Conservation (phyloP, 2,329 filamentous ascomycete species). For the Plectosphaerella cucumerina region DNA sequence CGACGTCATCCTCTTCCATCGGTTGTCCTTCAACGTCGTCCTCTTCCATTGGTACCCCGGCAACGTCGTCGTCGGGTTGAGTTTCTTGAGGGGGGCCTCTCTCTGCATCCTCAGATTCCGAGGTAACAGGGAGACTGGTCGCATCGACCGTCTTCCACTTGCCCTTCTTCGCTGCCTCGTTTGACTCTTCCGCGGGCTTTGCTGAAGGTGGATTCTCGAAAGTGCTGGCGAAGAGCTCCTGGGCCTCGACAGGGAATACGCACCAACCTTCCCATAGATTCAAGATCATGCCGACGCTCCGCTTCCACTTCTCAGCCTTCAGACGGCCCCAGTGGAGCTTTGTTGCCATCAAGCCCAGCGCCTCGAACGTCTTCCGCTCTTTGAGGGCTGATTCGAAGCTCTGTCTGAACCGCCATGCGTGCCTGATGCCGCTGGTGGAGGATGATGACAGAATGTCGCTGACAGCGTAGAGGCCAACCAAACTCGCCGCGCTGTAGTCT, state of each 20-base stretch:
- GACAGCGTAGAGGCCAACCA: conserved; percentile 75
- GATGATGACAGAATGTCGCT: conserved; percentile 75
- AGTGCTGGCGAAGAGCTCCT: conserved; percentile 63
- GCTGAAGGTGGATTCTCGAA: conserved; percentile 66
- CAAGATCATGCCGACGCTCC: conserved; percentile 66
- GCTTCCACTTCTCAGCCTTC: conserved; percentile 79
- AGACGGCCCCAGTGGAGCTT: conserved; percentile 75
- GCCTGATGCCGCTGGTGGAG: conserved; percentile 72
- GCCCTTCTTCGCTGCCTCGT: conserved; percentile 29
- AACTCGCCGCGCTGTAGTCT: conserved; percentile 68
- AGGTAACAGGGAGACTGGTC: conserved; percentile 5
- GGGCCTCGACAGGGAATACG: conserved; percentile 69
- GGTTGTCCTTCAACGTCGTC: conserved; percentile 34
- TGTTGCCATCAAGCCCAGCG: conserved; percentile 69
- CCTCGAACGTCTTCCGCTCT: conserved; percentile 66
- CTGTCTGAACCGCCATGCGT: conserved; percentile 82
- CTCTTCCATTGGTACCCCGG: conserved; percentile 29
- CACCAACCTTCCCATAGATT: conserved; percentile 69
- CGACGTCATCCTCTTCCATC: conserved; percentile 41
- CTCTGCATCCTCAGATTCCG: conserved; percentile 27
- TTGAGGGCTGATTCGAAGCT: conserved; percentile 73
- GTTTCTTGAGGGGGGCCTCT: conserved; percentile 30
- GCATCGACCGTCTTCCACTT: conserved; percentile 50
- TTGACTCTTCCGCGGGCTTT: conserved; percentile 22
- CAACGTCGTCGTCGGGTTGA: conserved; percentile 3